A percentile compares a stretch with the other conserved stretches of the same genome.
Conservation (phyloP, 2,329 filamentous ascomycete genomes). For the Nigrograna mackinnonii region DNA sequence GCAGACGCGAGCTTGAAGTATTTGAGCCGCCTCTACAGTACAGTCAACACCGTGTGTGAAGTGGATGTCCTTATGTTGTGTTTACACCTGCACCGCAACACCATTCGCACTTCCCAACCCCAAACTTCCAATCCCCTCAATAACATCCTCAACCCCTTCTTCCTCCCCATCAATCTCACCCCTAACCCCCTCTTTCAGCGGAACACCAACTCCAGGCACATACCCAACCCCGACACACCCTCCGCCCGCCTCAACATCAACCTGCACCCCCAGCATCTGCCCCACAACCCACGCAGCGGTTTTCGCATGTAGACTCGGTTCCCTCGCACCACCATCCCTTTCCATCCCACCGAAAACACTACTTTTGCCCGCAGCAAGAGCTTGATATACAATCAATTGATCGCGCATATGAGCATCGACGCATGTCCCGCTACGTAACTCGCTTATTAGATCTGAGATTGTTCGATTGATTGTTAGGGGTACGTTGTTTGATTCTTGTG, state of each 20-base stretch:
- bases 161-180: too few species aligned
- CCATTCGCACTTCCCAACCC: too few species aligned
- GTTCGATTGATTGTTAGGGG: too few species aligned
- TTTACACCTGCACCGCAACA: too few species aligned
- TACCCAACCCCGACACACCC: slow-evolving; percentile 41
- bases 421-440: slow-evolving; percentile 52
- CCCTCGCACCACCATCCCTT: slow-evolving; percentile 21
- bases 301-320: slow-evolving; percentile 48
- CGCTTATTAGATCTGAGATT: slow-evolving; percentile 47
- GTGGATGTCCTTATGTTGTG: too few species aligned
- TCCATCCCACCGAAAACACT: slow-evolving; percentile 25
- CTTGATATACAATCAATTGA: slow-evolving; percentile 64
- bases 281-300: slow-evolving; percentile 51
- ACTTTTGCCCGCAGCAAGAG: slow-evolving; percentile 51
- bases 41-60: too few species aligned
- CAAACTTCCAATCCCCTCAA: too few species aligned
- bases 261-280: slow-evolving; percentile 42
- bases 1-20: too few species aligned
- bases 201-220: not conserved
- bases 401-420: slow-evolving; percentile 62
- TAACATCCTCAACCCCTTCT: too few species aligned
- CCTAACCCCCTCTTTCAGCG: too few species aligned
- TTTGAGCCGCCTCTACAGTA: too few species aligned
- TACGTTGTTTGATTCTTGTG: slow-evolving; percentile 41
- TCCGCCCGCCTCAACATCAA: slow-evolving; percentile 34